Base-by-base conservation (phyloP, 2,329 filamentous ascomycete genomes). In the Penicillium sp. region DNA sequence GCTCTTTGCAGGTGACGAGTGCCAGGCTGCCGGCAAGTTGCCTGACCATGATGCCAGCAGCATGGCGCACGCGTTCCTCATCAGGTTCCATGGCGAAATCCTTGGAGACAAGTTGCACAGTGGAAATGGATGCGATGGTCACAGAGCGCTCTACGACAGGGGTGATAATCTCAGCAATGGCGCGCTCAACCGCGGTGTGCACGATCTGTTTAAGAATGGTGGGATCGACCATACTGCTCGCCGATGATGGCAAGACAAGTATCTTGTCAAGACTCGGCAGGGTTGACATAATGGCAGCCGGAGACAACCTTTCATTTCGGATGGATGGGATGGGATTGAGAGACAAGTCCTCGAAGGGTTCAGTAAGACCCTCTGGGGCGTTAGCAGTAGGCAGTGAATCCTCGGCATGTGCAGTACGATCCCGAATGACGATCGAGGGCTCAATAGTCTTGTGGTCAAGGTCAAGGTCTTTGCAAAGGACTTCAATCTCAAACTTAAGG, bases 401-500 rank as follows among this genome's bases (percentile, higher is more conserved):
- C 56, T 83, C 79, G 42, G 87, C 85, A 43, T 88, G 87, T 16
- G 86, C 78, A 41, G 78, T 79, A 38, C 91, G 84, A 62, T 91
- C 90, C 58, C 92, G 83, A 52, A 99, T 94, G 67, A 92, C 87
- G 19, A 88, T 86, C 0, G 92, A 90, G 0, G 93, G 90, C 64
- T 95, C 89, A 58, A 97, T 91, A 55, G 84, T 87, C 75, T 95
- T 96, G 74, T 96, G 89, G 59, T 97, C 91, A n/a, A 97, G 80
- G 51, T 87, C 88, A 14, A 99, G 79, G 11, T 92, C 92, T 70
- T 95, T 95, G 79, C 92, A 99, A 23, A 99, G 81, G 26, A 99
- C 92, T 73, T 99, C 94, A 54, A 99, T 97, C 73, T 99, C 94
- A 65, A 99, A 99, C 67, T 97, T 99, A 47, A 96, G 86, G 63